These are phyloP conservation scores for Heliamphora exappendiculata DNA, from an alignment of 148 eudicot species.

Conservation along the genomic window DNA sequence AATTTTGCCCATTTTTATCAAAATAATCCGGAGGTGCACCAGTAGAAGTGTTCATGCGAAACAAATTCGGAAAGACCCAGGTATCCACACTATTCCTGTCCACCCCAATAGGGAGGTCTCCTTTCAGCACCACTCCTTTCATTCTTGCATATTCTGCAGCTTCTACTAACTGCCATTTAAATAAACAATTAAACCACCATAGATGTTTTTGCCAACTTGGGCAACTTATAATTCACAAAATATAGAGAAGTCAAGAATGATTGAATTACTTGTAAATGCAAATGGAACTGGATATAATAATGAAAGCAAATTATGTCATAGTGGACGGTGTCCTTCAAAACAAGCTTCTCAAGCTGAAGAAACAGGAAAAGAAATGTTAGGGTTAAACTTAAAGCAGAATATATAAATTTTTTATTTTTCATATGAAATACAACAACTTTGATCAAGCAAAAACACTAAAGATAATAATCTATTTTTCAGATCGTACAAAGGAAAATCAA, in stretches of 20 bases:
- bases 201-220: neutral
- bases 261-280: slow-evolving; percentile 67
- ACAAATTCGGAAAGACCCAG: slow-evolving; percentile 87
- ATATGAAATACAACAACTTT: neutral
- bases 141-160: slow-evolving; percentile 83
- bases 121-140: slow-evolving; percentile 86
- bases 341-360: slow-evolving; percentile 83
- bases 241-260: neutral
- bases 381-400: neutral
- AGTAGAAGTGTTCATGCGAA: slow-evolving; percentile 94
- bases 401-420: neutral
- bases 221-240: slow-evolving; percentile 8
- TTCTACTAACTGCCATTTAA: slow-evolving; percentile 57
- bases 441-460: neutral
- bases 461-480: neutral
- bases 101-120: slow-evolving; percentile 96
- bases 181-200: slow-evolving; percentile 5
- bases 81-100: slow-evolving; percentile 96
- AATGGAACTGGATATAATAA: slow-evolving; percentile 84
- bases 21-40: slow-evolving; percentile 99
- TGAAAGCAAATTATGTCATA: slow-evolving; percentile 70
- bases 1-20: slow-evolving; percentile 96
- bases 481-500: neutral
- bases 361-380: slow-evolving; percentile 3
- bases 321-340: slow-evolving; percentile 62